Percentiles rank a stretch among this genome's conserved stretches.
Evolutionary conservation across 176 grass and related monocot genomes (phyloP).

Genomic region (Phyllostachys edulis): DNA sequence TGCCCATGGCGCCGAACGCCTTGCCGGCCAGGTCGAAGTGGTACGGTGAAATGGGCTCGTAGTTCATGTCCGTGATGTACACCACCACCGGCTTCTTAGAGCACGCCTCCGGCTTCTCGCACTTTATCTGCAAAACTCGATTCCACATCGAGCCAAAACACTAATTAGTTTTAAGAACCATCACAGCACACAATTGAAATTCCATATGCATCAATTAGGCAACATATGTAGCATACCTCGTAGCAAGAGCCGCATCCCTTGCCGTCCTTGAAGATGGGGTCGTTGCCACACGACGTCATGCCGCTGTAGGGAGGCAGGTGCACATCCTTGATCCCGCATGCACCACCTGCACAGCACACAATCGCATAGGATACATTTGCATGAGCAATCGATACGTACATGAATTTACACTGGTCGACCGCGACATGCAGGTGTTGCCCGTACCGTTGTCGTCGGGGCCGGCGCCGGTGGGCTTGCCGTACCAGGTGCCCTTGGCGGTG

Average conservation of each 20-base stretch:
- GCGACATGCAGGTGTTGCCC: neutral
- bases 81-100: conserved; percentile 42
- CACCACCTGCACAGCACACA: conserved; percentile 43
- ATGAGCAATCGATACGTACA: neutral
- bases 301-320: conserved; percentile 56
- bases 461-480: conserved; percentile 53
- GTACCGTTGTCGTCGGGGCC: conserved; percentile 62
- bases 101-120: conserved; percentile 39
- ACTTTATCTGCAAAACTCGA: conserved; percentile 42
- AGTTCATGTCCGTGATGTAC: conserved; percentile 70
- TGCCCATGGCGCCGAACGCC: conserved; percentile 63
- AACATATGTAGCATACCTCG: conserved; percentile 21
- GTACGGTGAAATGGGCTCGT: conserved; percentile 52
- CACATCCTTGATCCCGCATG: conserved; percentile 70
- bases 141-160: neutral
- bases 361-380: neutral
- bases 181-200: neutral
- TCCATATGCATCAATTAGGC: neutral
- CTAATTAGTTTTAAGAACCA: no score
- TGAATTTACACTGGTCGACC: neutral
- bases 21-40: conserved; percentile 77
- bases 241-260: conserved; percentile 86
- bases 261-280: conserved; percentile 61
- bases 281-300: conserved; percentile 74
- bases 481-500: conserved; percentile 66